A percentile compares a stretch with the other conserved stretches of the same genome.
These are phyloP conservation scores for Colletotrichum sp. DNA, from an alignment of 2,329 filamentous ascomycete genomes.

Conservation along the genomic window DNA sequence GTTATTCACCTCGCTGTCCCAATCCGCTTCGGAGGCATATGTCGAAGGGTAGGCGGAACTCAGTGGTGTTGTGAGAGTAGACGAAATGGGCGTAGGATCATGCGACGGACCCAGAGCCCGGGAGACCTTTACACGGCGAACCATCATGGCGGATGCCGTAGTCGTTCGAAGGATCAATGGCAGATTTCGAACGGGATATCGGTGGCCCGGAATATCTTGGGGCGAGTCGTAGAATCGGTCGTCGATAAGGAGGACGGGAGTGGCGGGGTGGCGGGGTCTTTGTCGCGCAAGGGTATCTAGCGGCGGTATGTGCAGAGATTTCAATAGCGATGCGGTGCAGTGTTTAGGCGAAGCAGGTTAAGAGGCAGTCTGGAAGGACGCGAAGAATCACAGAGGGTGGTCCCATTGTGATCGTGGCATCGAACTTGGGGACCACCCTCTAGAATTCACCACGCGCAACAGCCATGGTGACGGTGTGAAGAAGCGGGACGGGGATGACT, in stretches of 20 bases:
- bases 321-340: not conserved
- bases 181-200: not conserved
- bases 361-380: slow-evolving; percentile 28
- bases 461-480: slow-evolving; percentile 13
- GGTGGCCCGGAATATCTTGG: not conserved
- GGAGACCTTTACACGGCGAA: slow-evolving; percentile 34
- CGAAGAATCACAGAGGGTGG: slow-evolving; percentile 55
- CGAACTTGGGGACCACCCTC: slow-evolving; percentile 55
- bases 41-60: slow-evolving; percentile 42
- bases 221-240: not conserved
- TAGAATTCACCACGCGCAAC: slow-evolving; percentile 53
- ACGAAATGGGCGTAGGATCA: slow-evolving; percentile 25
- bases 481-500: not conserved
- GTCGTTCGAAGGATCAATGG: not conserved
- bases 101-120: slow-evolving; percentile 29
- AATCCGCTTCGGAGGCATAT: slow-evolving; percentile 41
- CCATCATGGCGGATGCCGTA: slow-evolving; percentile 6
- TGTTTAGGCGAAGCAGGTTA: not conserved
- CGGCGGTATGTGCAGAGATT: slow-evolving; percentile 19
- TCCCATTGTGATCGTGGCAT: slow-evolving; percentile 57
- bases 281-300: not conserved
- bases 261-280: slow-evolving; percentile 14
- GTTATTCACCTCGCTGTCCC: slow-evolving; percentile 44
- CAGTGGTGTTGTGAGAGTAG: slow-evolving; percentile 37
- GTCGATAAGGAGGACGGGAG: not conserved